Evolutionary conservation across 73 alveolate species (phyloP).

Genomic region (Blepharisma stoltei): DNA sequence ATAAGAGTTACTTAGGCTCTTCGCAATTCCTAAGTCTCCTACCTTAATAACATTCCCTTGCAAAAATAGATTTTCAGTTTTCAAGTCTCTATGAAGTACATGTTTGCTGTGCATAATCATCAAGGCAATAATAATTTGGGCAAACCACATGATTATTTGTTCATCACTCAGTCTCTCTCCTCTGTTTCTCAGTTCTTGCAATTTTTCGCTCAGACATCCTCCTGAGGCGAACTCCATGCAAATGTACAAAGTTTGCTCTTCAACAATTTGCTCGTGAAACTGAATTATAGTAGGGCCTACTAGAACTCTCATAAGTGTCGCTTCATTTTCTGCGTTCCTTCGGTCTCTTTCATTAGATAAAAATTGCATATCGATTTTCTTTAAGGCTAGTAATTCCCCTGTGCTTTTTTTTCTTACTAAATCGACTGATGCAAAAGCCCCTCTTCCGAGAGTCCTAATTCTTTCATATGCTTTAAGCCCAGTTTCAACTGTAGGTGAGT

Average conservation of each 20-base stretch:
- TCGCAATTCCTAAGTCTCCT: conserved; percentile 98
- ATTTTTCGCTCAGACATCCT: conserved; percentile 85
- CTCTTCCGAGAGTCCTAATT: conserved; percentile 61
- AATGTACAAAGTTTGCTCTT: conserved; percentile 81
- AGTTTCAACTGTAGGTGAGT: not conserved
- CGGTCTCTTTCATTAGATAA: conserved; percentile 70
- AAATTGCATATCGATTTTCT: conserved; percentile 42
- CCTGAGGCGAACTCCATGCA: conserved; percentile 97
- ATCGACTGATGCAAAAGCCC: conserved; percentile 81
- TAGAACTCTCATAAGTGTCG: conserved; percentile 74
- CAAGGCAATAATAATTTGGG: conserved; percentile 86
- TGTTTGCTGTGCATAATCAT: conserved; percentile 92
- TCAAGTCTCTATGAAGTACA: conserved; percentile 93
- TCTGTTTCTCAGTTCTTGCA: conserved; percentile 49
- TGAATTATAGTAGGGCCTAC: conserved; percentile 93
- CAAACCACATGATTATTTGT: conserved; percentile 71
- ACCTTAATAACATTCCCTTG: conserved; percentile 75
- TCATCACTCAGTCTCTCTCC: conserved; percentile 71
- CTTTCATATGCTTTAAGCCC: conserved; percentile 26
- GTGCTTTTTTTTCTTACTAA: conserved; percentile 37
- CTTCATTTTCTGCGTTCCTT: conserved; percentile 85
- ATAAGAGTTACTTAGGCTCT: conserved; percentile 75
- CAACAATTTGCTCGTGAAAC: conserved; percentile 83
- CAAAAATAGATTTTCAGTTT: conserved; percentile 86
- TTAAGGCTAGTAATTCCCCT: conserved; percentile 44